Conservation (phyloP, 2,329 filamentous ascomycete species). For the Biscogniauxia sp. region DNA sequence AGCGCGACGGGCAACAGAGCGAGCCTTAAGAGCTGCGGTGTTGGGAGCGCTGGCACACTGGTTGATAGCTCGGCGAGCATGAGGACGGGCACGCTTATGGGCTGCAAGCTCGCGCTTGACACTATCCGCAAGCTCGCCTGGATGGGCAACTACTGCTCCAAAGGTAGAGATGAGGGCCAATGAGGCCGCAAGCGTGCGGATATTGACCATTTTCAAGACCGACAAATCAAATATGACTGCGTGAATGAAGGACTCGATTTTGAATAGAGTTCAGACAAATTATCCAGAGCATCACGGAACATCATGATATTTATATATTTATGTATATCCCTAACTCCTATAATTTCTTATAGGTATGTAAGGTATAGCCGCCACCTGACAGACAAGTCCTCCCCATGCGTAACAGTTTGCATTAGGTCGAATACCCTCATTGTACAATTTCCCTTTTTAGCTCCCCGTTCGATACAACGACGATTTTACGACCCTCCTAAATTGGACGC, state of each 20-base stretch:
- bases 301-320: slow-evolving; percentile 19
- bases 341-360: background rate
- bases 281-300: slow-evolving; percentile 2
- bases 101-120: slow-evolving; percentile 31
- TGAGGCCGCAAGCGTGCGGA: slow-evolving; percentile 24
- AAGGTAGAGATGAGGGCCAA: slow-evolving; percentile 24
- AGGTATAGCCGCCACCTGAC: background rate
- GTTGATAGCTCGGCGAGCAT: slow-evolving; percentile 36
- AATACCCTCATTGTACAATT: background rate
- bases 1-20: slow-evolving; percentile 37
- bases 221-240: slow-evolving; percentile 2
- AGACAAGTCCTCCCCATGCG: background rate
- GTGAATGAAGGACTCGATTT: slow-evolving; percentile 14
- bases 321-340: slow-evolving; percentile 6
- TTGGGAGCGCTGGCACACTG: slow-evolving; percentile 36
- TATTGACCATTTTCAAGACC: slow-evolving; percentile 25
- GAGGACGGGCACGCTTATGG: slow-evolving; percentile 32
- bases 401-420: background rate
- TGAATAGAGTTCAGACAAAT: slow-evolving; percentile 1
- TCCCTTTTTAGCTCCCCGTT: background rate
- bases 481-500: background rate
- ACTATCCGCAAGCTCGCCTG: slow-evolving; percentile 34
- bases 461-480: background rate
- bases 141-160: slow-evolving; percentile 34
- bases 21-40: slow-evolving; percentile 36